Conservation (phyloP, 2,329 filamentous ascomycete genomes). For the Fusarium proliferatum region DNA sequence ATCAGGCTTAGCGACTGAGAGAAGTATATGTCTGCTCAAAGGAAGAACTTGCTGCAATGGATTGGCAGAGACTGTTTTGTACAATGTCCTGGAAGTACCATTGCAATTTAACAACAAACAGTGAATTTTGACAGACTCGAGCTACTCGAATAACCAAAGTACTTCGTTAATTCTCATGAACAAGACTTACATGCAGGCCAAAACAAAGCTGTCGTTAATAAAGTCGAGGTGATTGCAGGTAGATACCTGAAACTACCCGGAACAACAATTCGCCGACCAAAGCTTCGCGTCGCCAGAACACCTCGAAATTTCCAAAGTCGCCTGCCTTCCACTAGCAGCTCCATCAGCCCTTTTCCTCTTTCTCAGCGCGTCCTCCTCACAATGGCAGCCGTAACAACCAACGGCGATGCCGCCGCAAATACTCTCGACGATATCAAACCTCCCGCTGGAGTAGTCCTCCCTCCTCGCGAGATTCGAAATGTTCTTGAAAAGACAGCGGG, state of each 20-base stretch:
- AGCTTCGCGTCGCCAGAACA: slow-evolving; percentile 37
- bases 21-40: not conserved
- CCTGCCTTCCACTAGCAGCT: slow-evolving; percentile 8
- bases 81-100: not conserved
- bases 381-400: slow-evolving; percentile 55
- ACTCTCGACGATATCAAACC: slow-evolving; percentile 77
- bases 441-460: slow-evolving; percentile 85
- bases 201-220: not conserved
- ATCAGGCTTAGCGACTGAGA: not conserved
- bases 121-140: not conserved
- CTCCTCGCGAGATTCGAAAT: slow-evolving; percentile 86
- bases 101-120: not conserved
- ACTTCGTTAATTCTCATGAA: not conserved
- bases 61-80: not conserved
- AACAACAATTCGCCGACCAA: slow-evolving; percentile 22
- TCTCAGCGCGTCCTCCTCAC: slow-evolving; percentile 13
- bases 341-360: slow-evolving; percentile 11
- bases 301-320: slow-evolving; percentile 43
- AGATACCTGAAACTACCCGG: not conserved
- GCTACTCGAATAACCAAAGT: too few species aligned
- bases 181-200: not conserved
- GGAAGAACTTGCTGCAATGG: not conserved
- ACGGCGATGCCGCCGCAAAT: slow-evolving; percentile 62
- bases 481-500: slow-evolving; percentile 94
- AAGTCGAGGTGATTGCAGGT: not conserved